phyloP scores from a whole-genome alignment of 441 rosid genomes.

The Mallotus japonicus region DNA sequence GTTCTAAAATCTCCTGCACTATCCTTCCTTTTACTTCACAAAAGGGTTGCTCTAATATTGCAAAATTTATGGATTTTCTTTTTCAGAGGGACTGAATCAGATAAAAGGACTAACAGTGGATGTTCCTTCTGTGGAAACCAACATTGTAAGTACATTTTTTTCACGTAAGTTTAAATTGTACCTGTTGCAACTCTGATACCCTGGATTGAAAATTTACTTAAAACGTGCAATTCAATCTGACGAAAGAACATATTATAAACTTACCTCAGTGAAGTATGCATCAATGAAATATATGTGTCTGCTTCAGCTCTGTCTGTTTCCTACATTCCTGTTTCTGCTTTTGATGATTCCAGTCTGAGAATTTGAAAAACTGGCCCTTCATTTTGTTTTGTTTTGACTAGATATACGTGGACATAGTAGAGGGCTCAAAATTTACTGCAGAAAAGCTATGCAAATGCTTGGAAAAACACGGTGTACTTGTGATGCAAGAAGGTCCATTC shows the following conservation, averaged over 20 bases:
- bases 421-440: constrained; percentile 51
- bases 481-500: constrained; percentile 52
- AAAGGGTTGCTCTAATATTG: neutral
- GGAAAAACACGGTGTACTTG: constrained; percentile 62
- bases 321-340: too few species aligned
- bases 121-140: constrained; percentile 72
- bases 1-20: neutral
- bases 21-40: too few species aligned
- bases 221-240: neutral
- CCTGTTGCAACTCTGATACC: neutral
- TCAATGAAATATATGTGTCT: too few species aligned
- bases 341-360: too few species aligned
- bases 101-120: constrained; percentile 69
- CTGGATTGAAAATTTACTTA: neutral
- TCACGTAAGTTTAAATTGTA: neutral
- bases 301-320: too few species aligned
- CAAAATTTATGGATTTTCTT: constrained; percentile 12
- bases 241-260: too few species aligned
- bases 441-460: constrained; percentile 58
- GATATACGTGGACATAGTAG: constrained; percentile 58
- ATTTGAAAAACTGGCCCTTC: neutral
- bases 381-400: constrained; percentile 24
- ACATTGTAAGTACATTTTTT: constrained; percentile 59
- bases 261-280: too few species aligned
- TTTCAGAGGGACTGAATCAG: constrained; percentile 66